Conservation (phyloP, 164 flowering plant genomes). For the Buxus sempervirens region DNA sequence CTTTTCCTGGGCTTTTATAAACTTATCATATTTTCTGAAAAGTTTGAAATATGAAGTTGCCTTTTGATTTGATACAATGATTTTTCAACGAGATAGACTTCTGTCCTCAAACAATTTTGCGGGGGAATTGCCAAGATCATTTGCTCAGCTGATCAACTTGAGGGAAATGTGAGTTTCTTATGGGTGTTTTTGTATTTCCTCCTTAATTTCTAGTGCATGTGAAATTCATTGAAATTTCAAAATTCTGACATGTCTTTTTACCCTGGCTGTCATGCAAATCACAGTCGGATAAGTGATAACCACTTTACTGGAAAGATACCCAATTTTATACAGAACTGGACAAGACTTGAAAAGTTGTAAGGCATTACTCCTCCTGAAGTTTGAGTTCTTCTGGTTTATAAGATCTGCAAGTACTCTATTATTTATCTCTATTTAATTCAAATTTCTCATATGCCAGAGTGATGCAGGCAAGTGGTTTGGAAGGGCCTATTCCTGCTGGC, state of each 20-base stretch:
- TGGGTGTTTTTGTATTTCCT: neutral
- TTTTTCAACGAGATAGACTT: constrained; percentile 21
- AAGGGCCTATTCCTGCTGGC: constrained; percentile 61
- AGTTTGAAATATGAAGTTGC: neutral
- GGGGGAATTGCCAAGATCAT: constrained; percentile 41
- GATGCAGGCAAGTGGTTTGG: constrained; percentile 61
- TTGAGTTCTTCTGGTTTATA: neutral
- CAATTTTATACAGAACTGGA: constrained; percentile 50
- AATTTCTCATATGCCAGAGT: constrained; percentile 32
- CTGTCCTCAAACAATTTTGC: constrained; percentile 45
- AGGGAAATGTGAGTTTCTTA: constrained; percentile 40
- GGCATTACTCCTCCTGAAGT: constrained; percentile 8
- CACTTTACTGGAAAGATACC: constrained; percentile 56
- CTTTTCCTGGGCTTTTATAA: neutral
- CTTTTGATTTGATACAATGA: neutral
- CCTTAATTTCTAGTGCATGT: neutral
- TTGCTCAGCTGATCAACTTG: constrained; percentile 36
- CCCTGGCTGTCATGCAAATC: neutral
- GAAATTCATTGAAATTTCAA: neutral
- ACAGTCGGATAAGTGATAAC: constrained; percentile 68
- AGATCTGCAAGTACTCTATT: neutral
- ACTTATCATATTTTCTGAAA: neutral
- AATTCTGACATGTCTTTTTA: neutral
- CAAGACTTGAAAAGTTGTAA: constrained; percentile 47
- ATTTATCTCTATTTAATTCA: neutral